A percentile compares a stretch with the other conserved stretches of the same genome.
These are phyloP conservation scores for Obelidium mucronatum DNA, from an alignment of 192 early-diverging fungal genomes.

Conservation along the genomic window DNA sequence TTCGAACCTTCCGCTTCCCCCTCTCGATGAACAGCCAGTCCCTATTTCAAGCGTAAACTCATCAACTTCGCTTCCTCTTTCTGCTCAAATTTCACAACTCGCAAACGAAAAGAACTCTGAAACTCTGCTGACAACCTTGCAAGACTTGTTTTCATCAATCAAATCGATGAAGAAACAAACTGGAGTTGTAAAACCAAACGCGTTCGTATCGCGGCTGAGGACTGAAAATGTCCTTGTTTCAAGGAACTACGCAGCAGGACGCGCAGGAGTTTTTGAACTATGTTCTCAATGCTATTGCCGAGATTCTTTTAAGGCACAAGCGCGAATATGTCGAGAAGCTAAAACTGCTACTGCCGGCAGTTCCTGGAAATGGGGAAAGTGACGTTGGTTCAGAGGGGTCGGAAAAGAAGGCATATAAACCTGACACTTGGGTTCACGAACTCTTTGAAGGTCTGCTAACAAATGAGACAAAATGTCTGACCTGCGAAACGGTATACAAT, in stretches of 20 bases:
- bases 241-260: conserved; percentile 95
- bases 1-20: background rate
- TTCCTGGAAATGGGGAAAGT: background rate
- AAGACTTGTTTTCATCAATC: conserved; percentile 87
- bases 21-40: background rate
- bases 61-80: conserved; percentile 26
- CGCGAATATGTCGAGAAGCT: conserved; percentile 55
- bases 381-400: background rate
- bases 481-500: conserved; percentile 92
- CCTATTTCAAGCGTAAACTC: background rate
- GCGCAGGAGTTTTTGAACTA: conserved; percentile 99
- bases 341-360: conserved; percentile 9
- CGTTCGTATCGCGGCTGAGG: conserved; percentile 89
- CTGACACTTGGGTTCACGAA: conserved; percentile 89
- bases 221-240: conserved; percentile 94
- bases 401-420: conserved; percentile 1
- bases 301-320: conserved; percentile 65
- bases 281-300: conserved; percentile 88
- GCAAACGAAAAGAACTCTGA: conserved; percentile 59
- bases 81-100: background rate
- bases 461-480: conserved; percentile 97
- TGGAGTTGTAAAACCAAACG: conserved; percentile 81
- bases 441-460: conserved; percentile 95
- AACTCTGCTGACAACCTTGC: conserved; percentile 83
- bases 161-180: conserved; percentile 82